Base-by-base conservation (phyloP, 768 basidiomycete species). In the Amanita pseudoporphyria region DNA sequence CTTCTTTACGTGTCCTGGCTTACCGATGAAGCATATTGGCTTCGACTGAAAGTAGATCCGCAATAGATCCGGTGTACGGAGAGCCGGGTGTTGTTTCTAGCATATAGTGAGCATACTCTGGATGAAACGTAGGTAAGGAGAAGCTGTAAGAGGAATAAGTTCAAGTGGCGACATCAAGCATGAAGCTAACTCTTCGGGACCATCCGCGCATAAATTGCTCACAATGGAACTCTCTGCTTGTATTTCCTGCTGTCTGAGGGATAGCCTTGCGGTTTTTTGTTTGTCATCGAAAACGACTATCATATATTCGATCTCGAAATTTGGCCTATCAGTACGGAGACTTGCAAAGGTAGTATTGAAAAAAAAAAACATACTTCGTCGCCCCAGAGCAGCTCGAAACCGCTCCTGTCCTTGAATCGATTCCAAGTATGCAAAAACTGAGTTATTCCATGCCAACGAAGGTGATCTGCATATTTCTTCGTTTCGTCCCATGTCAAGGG, bases 21-120 rank as follows among this genome's bases (percentile, higher is more conserved):
- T 54, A 84, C 93, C 93, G 77, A 63, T 91, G 89, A 39, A 87
- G 82, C 96, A 99, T 99, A 66, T 98, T 93, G 42, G 72, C 68
- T 68, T 99, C 95, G 5, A 99, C 94, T 4, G 84, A 78, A 31
- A 98, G 72, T 16, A 98, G 75, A 64, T 95, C 92, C 21, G 75
- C 73, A 32, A 98, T 79, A 13, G 79, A 84, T 9, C 90, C 92
- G 5, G 89, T 86, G 68, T 97, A 98, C 2, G 96, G 96, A 44
- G 84, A 81, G 2, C 96, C 96, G 0, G 96, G 96, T 0, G 95
- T 99, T 2, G 92, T 92, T 64, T 99, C 96, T 46, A 99, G 76
- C 96, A 99, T 99, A 70, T 89, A 98, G 32, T 94, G 78, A 36
- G 96, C 96, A 69, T 97, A 99, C 66, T 99, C 96, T 14, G 95